Percentiles rank a stretch among this genome's conserved stretches.
These are phyloP conservation scores for Trametes sanguinea DNA, from an alignment of 768 basidiomycete species.

Conservation along the genomic window DNA sequence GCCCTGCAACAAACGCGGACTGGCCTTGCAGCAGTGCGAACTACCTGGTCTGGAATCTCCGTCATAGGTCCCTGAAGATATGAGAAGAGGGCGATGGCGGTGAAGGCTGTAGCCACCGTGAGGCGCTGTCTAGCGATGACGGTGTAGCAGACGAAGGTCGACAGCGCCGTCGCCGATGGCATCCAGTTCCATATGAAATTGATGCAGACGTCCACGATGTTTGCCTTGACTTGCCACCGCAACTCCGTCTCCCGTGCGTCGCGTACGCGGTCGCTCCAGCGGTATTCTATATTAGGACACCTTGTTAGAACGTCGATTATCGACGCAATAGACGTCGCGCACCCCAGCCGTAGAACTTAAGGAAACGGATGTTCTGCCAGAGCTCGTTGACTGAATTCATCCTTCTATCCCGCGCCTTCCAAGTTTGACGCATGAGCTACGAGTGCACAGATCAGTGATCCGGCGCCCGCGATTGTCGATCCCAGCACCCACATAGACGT, in stretches of 20 bases:
- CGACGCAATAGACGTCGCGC: conserved; percentile 16
- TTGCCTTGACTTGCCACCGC: conserved; percentile 64
- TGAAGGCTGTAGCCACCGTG: conserved; percentile 82
- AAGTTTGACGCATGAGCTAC: conserved; percentile 57
- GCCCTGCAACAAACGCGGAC: conserved; percentile 8
- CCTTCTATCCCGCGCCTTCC: conserved; percentile 65
- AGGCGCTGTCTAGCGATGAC: conserved; percentile 62
- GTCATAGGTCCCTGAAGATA: conserved; percentile 72
- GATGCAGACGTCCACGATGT: conserved; percentile 58
- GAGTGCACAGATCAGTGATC: no score
- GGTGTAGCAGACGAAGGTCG: conserved; percentile 67
- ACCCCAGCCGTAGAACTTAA: conserved; percentile 83
- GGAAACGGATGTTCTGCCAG: conserved; percentile 70
- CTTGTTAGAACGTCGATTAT: neutral
- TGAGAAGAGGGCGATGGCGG: conserved; percentile 74
- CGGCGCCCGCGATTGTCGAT: no score
- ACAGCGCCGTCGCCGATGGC: conserved; percentile 66
- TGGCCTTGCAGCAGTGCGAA: conserved; percentile 65
- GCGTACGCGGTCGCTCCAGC: conserved; percentile 29
- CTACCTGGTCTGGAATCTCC: conserved; percentile 59
- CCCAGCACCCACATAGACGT: conserved; percentile 51
- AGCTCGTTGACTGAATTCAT: conserved; percentile 78
- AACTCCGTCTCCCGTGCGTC: conserved; percentile 64
- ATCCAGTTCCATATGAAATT: conserved; percentile 79
- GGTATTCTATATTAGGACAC: conserved; percentile 21